phyloP scores from a whole-genome alignment of 768 basidiomycete species.

The Amanita pseudoporphyria region DNA sequence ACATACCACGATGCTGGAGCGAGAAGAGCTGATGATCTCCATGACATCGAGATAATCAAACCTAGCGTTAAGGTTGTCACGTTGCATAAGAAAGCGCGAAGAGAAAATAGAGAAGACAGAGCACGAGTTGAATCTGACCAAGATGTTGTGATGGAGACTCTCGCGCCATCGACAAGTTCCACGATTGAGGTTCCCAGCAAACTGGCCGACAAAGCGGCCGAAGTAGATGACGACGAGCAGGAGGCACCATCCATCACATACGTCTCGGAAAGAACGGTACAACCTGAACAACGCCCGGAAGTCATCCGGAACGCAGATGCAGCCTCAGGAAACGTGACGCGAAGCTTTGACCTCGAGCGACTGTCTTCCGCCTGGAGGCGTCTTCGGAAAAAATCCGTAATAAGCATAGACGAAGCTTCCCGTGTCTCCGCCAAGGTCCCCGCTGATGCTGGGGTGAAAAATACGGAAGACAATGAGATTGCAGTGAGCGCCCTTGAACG shows the following conservation, averaged over 20 bases:
- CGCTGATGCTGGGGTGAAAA: slow-evolving; percentile 29
- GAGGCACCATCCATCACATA: neutral
- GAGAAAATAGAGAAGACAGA: too few species aligned
- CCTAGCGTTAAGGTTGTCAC: neutral
- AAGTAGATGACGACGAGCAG: slow-evolving; percentile 15
- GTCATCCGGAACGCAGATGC: slow-evolving; percentile 1
- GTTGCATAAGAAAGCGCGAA: neutral
- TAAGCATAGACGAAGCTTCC: neutral
- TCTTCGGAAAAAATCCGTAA: neutral
- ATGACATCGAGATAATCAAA: neutral
- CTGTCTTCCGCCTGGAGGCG: slow-evolving; percentile 17
- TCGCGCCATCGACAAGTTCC: slow-evolving; percentile 13
- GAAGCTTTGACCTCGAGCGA: slow-evolving; percentile 26
- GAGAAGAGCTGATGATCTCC: neutral
- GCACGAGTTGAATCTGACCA: slow-evolving; percentile 3
- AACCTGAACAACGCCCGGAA: neutral
- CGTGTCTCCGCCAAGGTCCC: slow-evolving; percentile 12
- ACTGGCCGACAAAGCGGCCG: slow-evolving; percentile 11
- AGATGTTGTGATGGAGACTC: slow-evolving; percentile 14
- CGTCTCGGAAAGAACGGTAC: too few species aligned
- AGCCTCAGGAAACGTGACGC: slow-evolving; percentile 10
- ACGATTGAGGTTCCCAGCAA: slow-evolving; percentile 16
- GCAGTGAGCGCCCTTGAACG: slow-evolving; percentile 66
- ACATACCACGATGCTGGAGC: neutral
- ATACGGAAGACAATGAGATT: slow-evolving; percentile 39